Conservation (phyloP, 164 flowering plant genomes). For the Paratinospora sagittata region DNA sequence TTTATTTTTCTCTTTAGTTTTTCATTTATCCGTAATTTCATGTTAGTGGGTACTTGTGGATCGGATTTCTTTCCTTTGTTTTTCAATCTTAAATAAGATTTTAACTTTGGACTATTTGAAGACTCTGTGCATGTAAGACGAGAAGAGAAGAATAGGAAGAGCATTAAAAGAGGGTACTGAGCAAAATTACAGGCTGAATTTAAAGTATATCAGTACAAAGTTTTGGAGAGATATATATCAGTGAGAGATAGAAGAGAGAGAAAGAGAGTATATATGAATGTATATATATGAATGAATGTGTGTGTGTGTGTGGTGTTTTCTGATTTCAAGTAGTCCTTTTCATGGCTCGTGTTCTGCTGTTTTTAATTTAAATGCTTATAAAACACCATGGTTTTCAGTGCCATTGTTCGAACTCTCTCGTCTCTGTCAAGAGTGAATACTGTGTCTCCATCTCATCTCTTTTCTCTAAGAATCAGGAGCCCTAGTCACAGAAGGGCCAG, state of each 20-base stretch:
- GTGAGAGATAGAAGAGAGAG: not conserved
- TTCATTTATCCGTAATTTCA: no score
- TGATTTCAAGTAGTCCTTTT: conserved; percentile 20
- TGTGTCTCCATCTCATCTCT: conserved; percentile 12
- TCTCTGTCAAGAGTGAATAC: conserved; percentile 32
- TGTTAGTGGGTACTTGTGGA: no score
- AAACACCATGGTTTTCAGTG: conserved; percentile 70
- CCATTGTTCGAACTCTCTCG: conserved; percentile 44
- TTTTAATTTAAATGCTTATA: conserved; percentile 24
- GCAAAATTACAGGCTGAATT: conserved; percentile 13
- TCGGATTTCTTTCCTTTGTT: no score
- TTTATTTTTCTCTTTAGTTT: not conserved
- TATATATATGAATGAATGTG: not conserved
- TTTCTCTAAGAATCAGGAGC: conserved; percentile 7
- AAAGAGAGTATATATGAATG: not conserved
- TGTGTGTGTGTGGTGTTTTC: conserved; percentile 11
- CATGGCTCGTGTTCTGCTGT: conserved; percentile 19
- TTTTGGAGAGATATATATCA: no score
- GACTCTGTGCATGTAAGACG: conserved; percentile 10
- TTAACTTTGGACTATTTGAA: conserved; percentile 20
- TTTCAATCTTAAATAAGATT: conserved; percentile 12
- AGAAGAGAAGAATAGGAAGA: conserved; percentile 2
- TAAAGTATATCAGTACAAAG: conserved; percentile 11
- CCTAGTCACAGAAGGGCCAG: not conserved
- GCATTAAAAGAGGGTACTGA: conserved; percentile 22